phyloP scores from a whole-genome alignment of 164 flowering plant genomes.

The Akebia trifoliata region DNA sequence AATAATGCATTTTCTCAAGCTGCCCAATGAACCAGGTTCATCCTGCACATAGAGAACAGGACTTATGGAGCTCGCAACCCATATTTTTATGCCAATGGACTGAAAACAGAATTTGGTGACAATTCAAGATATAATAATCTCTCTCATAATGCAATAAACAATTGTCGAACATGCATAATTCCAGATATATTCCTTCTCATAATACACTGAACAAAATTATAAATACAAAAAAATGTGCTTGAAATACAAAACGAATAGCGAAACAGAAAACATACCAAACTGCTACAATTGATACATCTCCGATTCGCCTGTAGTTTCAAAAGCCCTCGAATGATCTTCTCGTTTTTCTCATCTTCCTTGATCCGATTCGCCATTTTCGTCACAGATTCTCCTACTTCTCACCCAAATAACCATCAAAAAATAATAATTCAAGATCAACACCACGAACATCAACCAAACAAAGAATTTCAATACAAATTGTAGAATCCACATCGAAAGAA shows the following conservation, averaged over 20 bases:
- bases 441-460: neutral
- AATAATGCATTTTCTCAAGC: too few relatives aligned
- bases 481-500: neutral
- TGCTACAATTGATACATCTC: slow-evolving; percentile 88
- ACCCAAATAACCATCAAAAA: neutral
- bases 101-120: too few relatives aligned
- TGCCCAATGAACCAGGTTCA: too few relatives aligned
- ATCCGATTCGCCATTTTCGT: slow-evolving; percentile 56
- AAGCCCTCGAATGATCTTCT: slow-evolving; percentile 90
- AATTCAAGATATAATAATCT: too few relatives aligned
- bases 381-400: neutral
- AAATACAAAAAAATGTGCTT: slow-evolving; percentile 6
- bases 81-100: too few relatives aligned
- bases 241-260: neutral
- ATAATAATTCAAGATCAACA: neutral
- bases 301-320: slow-evolving; percentile 97
- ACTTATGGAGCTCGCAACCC: too few relatives aligned
- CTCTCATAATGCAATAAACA: too few relatives aligned
- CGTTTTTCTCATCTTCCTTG: slow-evolving; percentile 81
- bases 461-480: neutral
- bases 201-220: neutral
- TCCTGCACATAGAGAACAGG: too few relatives aligned
- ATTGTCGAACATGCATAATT: too few relatives aligned
- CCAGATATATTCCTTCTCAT: neutral
- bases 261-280: slow-evolving; percentile 42